Conservation (phyloP, 1,284 basidiomycete genomes). For the Pascua guehoae region DNA sequence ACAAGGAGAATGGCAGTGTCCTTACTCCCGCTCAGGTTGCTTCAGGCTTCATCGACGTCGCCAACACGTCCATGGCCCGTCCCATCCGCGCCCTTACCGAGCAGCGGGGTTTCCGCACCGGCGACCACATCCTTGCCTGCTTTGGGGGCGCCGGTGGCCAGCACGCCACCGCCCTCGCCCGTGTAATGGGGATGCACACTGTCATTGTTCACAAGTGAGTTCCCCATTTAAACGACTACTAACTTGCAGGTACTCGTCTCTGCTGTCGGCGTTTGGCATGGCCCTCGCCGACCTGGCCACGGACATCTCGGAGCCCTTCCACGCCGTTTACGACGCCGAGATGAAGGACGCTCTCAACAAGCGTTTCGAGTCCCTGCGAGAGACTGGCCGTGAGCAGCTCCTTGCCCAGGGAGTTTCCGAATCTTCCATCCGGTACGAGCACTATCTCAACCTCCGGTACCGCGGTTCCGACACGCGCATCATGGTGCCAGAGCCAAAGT, state of each 20-base stretch:
- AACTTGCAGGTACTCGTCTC: conserved; percentile 61
- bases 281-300: conserved; percentile 79
- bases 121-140: conserved; percentile 76
- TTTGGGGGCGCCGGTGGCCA: conserved; percentile 92
- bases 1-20: conserved; percentile 58
- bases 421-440: conserved; percentile 65
- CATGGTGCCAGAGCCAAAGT: conserved; percentile 58
- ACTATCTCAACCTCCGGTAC: conserved; percentile 86
- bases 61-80: conserved; percentile 88
- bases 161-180: conserved; percentile 80
- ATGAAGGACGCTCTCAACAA: conserved; percentile 56
- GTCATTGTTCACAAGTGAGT: conserved; percentile 70
- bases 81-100: conserved; percentile 90
- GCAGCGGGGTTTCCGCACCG: conserved; percentile 77
- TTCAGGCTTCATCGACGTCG: conserved; percentile 74
- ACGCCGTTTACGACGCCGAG: conserved; percentile 55
- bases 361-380: conserved; percentile 65
- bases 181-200: conserved; percentile 67
- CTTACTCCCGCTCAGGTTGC: conserved; percentile 81
- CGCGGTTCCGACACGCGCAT: conserved; percentile 76
- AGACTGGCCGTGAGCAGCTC: conserved; percentile 59
- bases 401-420: conserved; percentile 68
- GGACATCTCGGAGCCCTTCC: conserved; percentile 59
- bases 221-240: too few relatives aligned
- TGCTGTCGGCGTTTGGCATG: conserved; percentile 83